A percentile compares a stretch with the other conserved stretches of the same genome.
phyloP scores from a whole-genome alignment of 352 stramenopile species.

The Detonula confervacea region DNA sequence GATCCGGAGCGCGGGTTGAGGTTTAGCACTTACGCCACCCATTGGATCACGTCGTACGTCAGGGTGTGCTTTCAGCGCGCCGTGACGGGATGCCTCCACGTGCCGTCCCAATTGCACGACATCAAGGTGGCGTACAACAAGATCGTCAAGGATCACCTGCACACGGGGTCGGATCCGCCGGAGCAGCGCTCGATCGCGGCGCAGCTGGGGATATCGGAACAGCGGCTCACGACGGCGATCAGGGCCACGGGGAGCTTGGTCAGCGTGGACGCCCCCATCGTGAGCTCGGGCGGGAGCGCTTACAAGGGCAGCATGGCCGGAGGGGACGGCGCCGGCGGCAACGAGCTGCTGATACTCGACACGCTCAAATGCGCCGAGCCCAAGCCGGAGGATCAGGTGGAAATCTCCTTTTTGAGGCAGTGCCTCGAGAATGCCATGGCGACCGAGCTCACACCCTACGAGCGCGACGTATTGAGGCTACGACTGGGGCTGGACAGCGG shows the following conservation, averaged over 20 bases:
- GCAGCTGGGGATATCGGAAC: constrained; percentile 53
- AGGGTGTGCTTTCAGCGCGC: constrained; percentile 64
- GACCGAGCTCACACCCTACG: constrained; percentile 77
- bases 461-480: constrained; percentile 83
- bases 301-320: constrained; percentile 59
- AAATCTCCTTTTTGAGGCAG: constrained; percentile 77
- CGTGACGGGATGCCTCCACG: constrained; percentile 60
- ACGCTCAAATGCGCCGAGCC: constrained; percentile 52
- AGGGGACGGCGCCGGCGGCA: constrained; percentile 37
- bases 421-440: constrained; percentile 81
- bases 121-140: constrained; percentile 66
- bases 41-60: constrained; percentile 85
- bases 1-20: constrained; percentile 83
- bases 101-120: constrained; percentile 65
- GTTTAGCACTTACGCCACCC: constrained; percentile 88
- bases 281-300: constrained; percentile 38
- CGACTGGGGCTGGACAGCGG: constrained; percentile 84
- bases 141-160: constrained; percentile 57
- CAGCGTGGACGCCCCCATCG: constrained; percentile 63
- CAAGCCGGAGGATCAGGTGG: constrained; percentile 73
- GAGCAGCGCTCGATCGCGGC: constrained; percentile 48
- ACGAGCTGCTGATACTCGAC: constrained; percentile 57
- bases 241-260: constrained; percentile 57
- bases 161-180: constrained; percentile 18
- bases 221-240: constrained; percentile 61